These are phyloP conservation scores for Sphagnum tenellum DNA, from an alignment of 225 moss, liverwort and hornwort genomes.

Conservation along the genomic window DNA sequence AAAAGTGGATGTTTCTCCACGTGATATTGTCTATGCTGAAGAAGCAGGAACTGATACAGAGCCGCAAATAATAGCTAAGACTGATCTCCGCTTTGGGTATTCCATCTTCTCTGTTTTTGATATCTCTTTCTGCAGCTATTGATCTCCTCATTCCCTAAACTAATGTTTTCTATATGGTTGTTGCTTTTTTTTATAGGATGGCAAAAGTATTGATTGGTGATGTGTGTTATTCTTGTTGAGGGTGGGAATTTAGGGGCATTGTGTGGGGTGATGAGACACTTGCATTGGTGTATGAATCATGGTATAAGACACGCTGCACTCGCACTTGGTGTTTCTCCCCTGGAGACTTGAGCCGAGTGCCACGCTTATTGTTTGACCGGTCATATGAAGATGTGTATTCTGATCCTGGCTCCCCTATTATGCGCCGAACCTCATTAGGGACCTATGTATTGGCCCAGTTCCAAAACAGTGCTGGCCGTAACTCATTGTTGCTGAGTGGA, in stretches of 20 bases:
- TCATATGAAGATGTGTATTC: slow-evolving; percentile 95
- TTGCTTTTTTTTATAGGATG: too few relatives aligned
- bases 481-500: slow-evolving; percentile 71
- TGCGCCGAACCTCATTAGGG: slow-evolving; percentile 72
- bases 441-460: slow-evolving; percentile 79
- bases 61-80: slow-evolving; percentile 57
- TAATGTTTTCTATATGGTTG: slow-evolving; percentile 2
- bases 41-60: slow-evolving; percentile 59
- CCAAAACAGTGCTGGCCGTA: slow-evolving; percentile 40
- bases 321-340: slow-evolving; percentile 82
- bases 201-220: too few relatives aligned
- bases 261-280: slow-evolving; percentile 89
- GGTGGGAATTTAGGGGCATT: slow-evolving; percentile 40
- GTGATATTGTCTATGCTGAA: slow-evolving; percentile 85
- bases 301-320: slow-evolving; percentile 86
- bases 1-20: slow-evolving; percentile 66
- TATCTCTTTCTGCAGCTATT: too few relatives aligned
- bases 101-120: too few relatives aligned
- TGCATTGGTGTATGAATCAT: slow-evolving; percentile 91
- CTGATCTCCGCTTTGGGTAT: slow-evolving; percentile 85
- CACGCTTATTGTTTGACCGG: slow-evolving; percentile 67
- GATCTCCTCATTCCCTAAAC: not conserved
- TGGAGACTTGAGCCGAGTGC: slow-evolving; percentile 44
- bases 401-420: slow-evolving; percentile 91
- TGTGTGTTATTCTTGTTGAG: too few relatives aligned